Base-by-base conservation (phyloP, 1,284 basidiomycete species). In the Pseudozyma pruni region DNA sequence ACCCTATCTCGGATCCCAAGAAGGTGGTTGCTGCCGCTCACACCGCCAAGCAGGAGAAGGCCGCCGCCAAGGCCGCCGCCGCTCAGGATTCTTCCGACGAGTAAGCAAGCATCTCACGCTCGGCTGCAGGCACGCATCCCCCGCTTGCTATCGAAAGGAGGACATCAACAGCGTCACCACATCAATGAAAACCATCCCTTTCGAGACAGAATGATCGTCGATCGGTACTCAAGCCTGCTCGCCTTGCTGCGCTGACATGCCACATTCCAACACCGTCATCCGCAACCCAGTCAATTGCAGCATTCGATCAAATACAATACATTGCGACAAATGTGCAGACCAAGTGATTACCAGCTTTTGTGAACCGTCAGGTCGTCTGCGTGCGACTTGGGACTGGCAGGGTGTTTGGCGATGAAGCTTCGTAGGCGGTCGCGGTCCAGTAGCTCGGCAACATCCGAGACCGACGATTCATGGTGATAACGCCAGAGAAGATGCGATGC, bases 401-500 rank as follows among this genome's bases (percentile, higher is more conserved):
- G 17, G 19, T 23, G 51, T 17, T 40, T 29, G 23, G 20, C 37
- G 31, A 66, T 37, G 39, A 59, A 41, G 4, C 35, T 29, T 38
- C 58, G 52, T 25, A 69, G 35, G 34, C 45, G 51, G 8, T 48
- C 43, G n/a, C 51, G 48, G 19, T 62, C 49, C 27, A 69, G 41
- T 37, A 62, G n/a, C 14, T 27, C 31, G 34, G n/a, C 23, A n/a
- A 45, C 17, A 37, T 62, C 20, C 4, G n/a, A 11, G 23, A 49
- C 6, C 3, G 29, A 29, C 16, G 53, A 38, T 29, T 33, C 22
- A n/a, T 51, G 41, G 25, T 69, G 66, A 41, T 81, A 81, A 13
- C 76, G 71, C 37, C 72, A 63, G 3, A 76, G 41, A 8, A 81
- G 48, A 52, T 80, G 62, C 22, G 66, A 57, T 23, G 69, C 67